phyloP scores from a whole-genome alignment of 345 rosid genomes.

The Murraya koenigii region DNA sequence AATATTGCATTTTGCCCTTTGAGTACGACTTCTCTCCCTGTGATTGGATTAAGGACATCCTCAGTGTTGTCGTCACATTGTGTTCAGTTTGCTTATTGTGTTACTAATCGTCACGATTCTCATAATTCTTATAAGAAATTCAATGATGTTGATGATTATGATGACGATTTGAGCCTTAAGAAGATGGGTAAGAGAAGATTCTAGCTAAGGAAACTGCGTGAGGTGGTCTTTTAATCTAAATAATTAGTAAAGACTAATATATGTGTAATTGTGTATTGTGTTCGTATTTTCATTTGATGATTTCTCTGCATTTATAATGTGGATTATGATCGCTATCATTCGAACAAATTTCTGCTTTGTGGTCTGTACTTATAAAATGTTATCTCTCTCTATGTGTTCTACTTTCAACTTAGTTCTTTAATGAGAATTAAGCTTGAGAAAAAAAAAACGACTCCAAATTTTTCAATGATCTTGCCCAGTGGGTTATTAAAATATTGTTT shows the following conservation, averaged over 20 bases:
- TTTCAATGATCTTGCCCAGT: no score
- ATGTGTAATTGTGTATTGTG: not conserved
- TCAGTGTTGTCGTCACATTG: conserved; percentile 84
- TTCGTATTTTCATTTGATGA: not conserved
- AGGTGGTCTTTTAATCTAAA: not conserved
- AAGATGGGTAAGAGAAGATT: conserved; percentile 76
- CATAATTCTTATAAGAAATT: conserved; percentile 27
- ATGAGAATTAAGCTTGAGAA: no score
- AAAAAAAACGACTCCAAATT: no score
- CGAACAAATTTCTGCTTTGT: not conserved
- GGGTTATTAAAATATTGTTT: no score
- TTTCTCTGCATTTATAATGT: not conserved
- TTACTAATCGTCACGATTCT: conserved; percentile 43
- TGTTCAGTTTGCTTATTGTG: conserved; percentile 77
- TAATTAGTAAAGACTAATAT: not conserved
- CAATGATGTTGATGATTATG: conserved; percentile 17
- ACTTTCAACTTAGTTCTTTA: no score
- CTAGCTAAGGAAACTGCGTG: conserved; percentile 44
- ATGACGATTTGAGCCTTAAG: conserved; percentile 40
- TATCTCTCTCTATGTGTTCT: not conserved
- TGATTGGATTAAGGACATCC: conserved; percentile 77
- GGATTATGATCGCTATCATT: not conserved
- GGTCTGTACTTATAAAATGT: not conserved
- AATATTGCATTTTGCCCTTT: conserved; percentile 24
- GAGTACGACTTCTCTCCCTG: conserved; percentile 58